Evolutionary conservation across 805 yeast species (phyloP).

Genomic region (Jamesozyma spencerorum): DNA sequence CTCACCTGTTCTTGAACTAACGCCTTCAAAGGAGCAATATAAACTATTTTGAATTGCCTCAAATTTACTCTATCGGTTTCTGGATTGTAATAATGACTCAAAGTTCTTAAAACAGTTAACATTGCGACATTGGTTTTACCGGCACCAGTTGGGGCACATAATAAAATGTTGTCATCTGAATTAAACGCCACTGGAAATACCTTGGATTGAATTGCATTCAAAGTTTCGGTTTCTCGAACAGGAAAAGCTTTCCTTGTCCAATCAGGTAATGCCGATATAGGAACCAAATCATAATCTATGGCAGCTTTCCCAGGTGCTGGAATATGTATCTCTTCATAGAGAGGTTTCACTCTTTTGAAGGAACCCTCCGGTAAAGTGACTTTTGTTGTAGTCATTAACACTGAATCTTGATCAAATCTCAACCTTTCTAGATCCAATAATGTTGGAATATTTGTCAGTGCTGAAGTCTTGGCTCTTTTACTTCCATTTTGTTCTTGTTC

Average conservation of each 20-base stretch:
- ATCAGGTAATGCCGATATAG: constrained; percentile 56
- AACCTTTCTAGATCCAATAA: constrained; percentile 56
- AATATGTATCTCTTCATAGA: constrained; percentile 84
- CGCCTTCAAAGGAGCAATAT: constrained; percentile 89
- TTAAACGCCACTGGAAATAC: constrained; percentile 73
- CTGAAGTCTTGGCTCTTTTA: constrained; percentile 22
- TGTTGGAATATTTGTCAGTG: constrained; percentile 4
- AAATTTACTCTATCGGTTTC: constrained; percentile 42
- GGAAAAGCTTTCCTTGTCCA: constrained; percentile 82
- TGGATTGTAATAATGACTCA: constrained; percentile 43
- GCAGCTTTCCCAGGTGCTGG: constrained; percentile 66
- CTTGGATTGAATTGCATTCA: constrained; percentile 77
- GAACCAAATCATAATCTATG: constrained; percentile 37
- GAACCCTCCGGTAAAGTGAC: constrained; percentile 79
- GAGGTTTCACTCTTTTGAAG: constrained; percentile 57
- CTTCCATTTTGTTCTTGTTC: constrained; percentile 8
- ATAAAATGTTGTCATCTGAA: constrained; percentile 58
- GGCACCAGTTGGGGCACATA: constrained; percentile 98
- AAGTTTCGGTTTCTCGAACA: constrained; percentile 46
- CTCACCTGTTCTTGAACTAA: constrained; percentile 91
- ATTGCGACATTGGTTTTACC: constrained; percentile 97
- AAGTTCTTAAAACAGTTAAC: constrained; percentile 58
- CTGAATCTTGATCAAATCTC: constrained; percentile 65
- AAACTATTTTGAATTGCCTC: constrained; percentile 64
- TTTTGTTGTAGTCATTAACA: constrained; percentile 53